Evolutionary conservation across 1,284 basidiomycete species (phyloP).

Genomic region (Ustanciosporium gigantosporum): DNA sequence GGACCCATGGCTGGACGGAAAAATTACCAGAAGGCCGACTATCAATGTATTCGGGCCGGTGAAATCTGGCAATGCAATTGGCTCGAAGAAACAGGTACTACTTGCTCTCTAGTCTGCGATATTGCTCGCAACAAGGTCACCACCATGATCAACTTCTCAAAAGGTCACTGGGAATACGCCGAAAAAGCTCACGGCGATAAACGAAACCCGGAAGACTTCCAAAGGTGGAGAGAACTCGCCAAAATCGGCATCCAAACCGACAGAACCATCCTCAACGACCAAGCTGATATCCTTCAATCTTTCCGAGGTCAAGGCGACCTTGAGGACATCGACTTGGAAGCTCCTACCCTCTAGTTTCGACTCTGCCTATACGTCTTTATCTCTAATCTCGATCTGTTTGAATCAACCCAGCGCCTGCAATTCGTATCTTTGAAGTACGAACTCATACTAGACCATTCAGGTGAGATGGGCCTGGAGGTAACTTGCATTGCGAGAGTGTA

Average conservation of each 20-base stretch:
- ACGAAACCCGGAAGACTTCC: constrained; percentile 55
- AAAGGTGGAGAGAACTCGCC: constrained; percentile 55
- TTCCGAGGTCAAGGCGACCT: constrained; percentile 53
- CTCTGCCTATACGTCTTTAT: background rate
- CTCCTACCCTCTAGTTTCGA: constrained; percentile 36
- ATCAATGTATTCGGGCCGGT: constrained; percentile 53
- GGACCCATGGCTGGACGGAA: constrained; percentile 55
- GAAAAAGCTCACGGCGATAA: constrained; percentile 59
- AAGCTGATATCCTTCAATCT: constrained; percentile 53
- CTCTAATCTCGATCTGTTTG: background rate
- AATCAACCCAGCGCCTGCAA: too few species aligned
- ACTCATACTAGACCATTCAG: too few species aligned
- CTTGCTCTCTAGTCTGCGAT: constrained; percentile 57
- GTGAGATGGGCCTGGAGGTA: too few species aligned
- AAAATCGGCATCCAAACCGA: constrained; percentile 55
- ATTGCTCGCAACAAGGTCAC: constrained; percentile 49
- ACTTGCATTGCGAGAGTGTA: too few species aligned
- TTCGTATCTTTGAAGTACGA: too few species aligned
- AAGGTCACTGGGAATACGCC: constrained; percentile 57
- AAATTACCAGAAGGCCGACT: constrained; percentile 58
- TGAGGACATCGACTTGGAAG: constrained; percentile 50
- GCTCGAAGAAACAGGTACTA: constrained; percentile 61
- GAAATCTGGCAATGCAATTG: constrained; percentile 55
- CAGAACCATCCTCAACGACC: constrained; percentile 53
- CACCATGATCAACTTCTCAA: constrained; percentile 58